Conservation (phyloP, 2,329 filamentous ascomycete species). For the Penicillium sp. region DNA sequence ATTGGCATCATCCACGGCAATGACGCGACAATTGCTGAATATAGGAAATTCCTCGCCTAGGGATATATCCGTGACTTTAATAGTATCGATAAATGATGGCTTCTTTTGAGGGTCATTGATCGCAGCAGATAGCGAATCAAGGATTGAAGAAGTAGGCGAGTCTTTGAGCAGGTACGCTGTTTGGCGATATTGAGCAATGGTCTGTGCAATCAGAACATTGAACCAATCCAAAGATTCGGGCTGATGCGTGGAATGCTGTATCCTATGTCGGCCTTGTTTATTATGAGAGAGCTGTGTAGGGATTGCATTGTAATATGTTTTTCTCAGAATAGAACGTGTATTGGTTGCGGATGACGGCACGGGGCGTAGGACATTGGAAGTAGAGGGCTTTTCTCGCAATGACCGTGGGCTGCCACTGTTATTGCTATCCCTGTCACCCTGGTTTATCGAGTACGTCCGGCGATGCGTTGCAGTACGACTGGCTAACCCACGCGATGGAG, state of each 20-base stretch:
- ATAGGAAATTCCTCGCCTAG: constrained; percentile 97
- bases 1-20: constrained; percentile 63
- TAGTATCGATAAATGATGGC: constrained; percentile 89
- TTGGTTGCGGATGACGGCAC: constrained; percentile 79
- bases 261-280: constrained; percentile 40
- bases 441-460: constrained; percentile 63
- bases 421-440: constrained; percentile 36
- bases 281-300: constrained; percentile 34
- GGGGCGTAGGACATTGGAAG: constrained; percentile 67
- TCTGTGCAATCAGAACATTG: constrained; percentile 94
- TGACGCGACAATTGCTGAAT: constrained; percentile 95
- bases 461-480: constrained; percentile 75
- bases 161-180: constrained; percentile 85
- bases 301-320: constrained; percentile 84
- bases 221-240: constrained; percentile 98
- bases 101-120: constrained; percentile 83
- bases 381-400: constrained; percentile 46
- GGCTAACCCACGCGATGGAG: constrained; percentile 72
- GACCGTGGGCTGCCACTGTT: constrained; percentile 18
- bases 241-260: constrained; percentile 71
- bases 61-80: constrained; percentile 87
- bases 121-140: constrained; percentile 76
- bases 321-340: constrained; percentile 73
- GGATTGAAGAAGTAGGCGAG: constrained; percentile 55
- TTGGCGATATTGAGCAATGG: constrained; percentile 88